Evolutionary conservation across 1,284 basidiomycete genomes (phyloP), one percentile per base, ranked within the genome.

Genomic region (Cutaneotrichosporon daszewskae): DNA sequence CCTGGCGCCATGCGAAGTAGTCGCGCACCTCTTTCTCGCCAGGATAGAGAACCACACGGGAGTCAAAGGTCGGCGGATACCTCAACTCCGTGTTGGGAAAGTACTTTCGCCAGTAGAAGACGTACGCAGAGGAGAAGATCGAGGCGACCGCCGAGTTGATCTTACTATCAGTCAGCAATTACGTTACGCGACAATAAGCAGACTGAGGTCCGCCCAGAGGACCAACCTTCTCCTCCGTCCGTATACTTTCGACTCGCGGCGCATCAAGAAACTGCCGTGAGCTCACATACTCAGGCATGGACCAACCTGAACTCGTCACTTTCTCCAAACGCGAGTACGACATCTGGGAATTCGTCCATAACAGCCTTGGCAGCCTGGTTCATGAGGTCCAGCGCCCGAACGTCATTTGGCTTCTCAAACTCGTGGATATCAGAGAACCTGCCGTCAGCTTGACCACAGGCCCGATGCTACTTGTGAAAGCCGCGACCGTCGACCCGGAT

Each of bases 1-100:
- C 87, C 65, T 96, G 94, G 53, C 94, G 74, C 92, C 94, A 98
- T 0, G 86, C 73, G 67, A 97, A 95, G 65, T 98, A 98, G 65
- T 98, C 94, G 7, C 82, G 77, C 3, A 95, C 76, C 51, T 87
- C 82, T 45, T 76, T 75, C 26, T 75, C 74, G 1, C 74, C 74
- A 0, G 94, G 90, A 68, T 97, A 97, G 19, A 88, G 66, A 0
- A 96, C 80, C 40, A 95, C 80, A 29, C 91, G 77, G 0, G 88
- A 90, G 66, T 97, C 94, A 61, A 98, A 98, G 0, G 84, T 85
- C 0, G 94, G 94, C 0, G 90, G 83, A 53, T 89, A 87, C 39
- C 76, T 72, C 6, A 97, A 73, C 1, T 78, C 77, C 0, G 70
- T 78, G 33, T 83, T 72, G 3, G 66, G 85, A 48, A 98, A 87